A percentile compares a stretch with the other conserved stretches of the same genome.
These are phyloP conservation scores for Tausonia pullulans DNA, from an alignment of 1,284 basidiomycete species.

Conservation along the genomic window DNA sequence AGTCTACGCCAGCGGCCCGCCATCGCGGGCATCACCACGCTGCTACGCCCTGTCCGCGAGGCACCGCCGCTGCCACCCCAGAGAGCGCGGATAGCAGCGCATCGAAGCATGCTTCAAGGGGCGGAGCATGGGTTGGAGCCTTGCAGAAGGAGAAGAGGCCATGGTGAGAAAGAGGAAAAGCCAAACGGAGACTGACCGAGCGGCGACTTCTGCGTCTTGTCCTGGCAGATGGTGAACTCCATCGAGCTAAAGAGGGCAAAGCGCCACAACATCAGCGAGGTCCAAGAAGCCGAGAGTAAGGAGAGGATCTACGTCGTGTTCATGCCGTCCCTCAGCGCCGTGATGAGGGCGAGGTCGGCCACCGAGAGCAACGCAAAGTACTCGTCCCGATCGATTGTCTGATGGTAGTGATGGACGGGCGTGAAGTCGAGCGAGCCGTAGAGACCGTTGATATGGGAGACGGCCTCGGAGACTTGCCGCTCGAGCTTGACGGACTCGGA, in stretches of 20 bases:
- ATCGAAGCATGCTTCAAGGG: too few relatives aligned
- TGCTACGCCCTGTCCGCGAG: too few relatives aligned
- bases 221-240: conserved; percentile 95
- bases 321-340: conserved; percentile 94
- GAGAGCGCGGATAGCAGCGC: too few relatives aligned
- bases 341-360: conserved; percentile 91
- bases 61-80: too few relatives aligned
- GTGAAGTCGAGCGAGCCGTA: conserved; percentile 93
- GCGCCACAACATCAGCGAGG: neutral
- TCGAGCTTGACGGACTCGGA: conserved; percentile 91
- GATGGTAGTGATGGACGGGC: conserved; percentile 99
- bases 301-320: conserved; percentile 58
- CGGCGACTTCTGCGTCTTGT: conserved; percentile 62
- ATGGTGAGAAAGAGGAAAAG: too few relatives aligned
- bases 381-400: conserved; percentile 93
- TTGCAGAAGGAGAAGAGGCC: too few relatives aligned
- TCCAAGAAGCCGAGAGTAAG: neutral
- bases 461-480: conserved; percentile 83
- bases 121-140: too few relatives aligned
- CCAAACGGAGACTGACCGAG: conserved; percentile 31
- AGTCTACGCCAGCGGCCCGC: too few relatives aligned
- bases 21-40: too few relatives aligned
- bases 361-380: conserved; percentile 94
- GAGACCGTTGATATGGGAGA: conserved; percentile 93
- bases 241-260: conserved; percentile 43